phyloP scores from a whole-genome alignment of 495 filamentous ascomycete species.

The Penicillium longicatenatum region DNA sequence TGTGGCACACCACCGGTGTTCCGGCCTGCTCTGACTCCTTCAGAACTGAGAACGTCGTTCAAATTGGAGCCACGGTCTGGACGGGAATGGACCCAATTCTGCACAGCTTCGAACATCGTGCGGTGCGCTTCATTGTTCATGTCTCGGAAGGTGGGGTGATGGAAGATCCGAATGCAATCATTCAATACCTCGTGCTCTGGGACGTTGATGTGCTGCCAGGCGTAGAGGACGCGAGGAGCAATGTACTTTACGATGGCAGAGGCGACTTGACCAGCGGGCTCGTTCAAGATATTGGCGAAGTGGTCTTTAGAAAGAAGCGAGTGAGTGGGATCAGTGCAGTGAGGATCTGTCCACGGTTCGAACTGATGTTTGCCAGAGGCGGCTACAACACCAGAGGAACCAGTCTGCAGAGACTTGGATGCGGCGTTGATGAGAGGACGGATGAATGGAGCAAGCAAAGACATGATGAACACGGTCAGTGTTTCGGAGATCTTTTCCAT shows the following conservation, averaged over 20 bases:
- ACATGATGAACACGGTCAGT: slow-evolving; percentile 85
- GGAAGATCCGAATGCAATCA: slow-evolving; percentile 78
- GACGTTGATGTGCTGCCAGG: slow-evolving; percentile 83
- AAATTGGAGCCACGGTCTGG: slow-evolving; percentile 63
- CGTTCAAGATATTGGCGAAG: slow-evolving; percentile 89
- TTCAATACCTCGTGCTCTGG: slow-evolving; percentile 75
- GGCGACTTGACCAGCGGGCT: slow-evolving; percentile 82
- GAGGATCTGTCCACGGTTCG: slow-evolving; percentile 85
- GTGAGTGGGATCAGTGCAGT: slow-evolving; percentile 90
- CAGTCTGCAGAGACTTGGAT: slow-evolving; percentile 77
- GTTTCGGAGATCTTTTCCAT: slow-evolving; percentile 92
- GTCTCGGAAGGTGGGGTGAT: slow-evolving; percentile 81
- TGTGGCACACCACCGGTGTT: slow-evolving; percentile 63
- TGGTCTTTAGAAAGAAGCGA: slow-evolving; percentile 95
- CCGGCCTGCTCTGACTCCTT: slow-evolving; percentile 75
- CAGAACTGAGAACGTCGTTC: slow-evolving; percentile 69
- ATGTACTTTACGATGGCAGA: slow-evolving; percentile 78
- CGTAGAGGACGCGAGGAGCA: slow-evolving; percentile 83
- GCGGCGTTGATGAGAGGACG: slow-evolving; percentile 88
- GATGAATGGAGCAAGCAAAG: slow-evolving; percentile 85
- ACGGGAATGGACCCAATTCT: slow-evolving; percentile 70
- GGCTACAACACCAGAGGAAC: slow-evolving; percentile 77
- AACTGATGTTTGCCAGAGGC: slow-evolving; percentile 83
- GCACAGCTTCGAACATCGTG: slow-evolving; percentile 82
- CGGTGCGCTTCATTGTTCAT: slow-evolving; percentile 73